Conservation (phyloP, 805 yeast genomes). For the Yarrowia deformans region DNA sequence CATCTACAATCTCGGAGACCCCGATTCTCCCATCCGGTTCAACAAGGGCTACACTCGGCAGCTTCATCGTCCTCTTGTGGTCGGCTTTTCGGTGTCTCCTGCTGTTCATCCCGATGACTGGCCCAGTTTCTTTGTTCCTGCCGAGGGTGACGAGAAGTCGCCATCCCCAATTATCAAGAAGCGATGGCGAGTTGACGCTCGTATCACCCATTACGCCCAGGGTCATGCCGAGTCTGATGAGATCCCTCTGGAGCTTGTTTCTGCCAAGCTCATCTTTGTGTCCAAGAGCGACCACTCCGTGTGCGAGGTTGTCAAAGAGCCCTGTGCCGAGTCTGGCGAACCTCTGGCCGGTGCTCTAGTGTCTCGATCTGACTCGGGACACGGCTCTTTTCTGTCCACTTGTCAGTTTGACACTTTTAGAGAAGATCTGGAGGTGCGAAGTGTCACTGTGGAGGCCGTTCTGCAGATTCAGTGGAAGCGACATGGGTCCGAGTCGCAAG, state of each 20-base stretch:
- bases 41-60: constrained; percentile 45
- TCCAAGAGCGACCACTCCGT: neutral
- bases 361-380: constrained; percentile 15
- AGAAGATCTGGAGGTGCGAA: constrained; percentile 42
- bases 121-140: constrained; percentile 52
- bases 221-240: constrained; percentile 15
- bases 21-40: constrained; percentile 43
- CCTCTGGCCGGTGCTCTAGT: constrained; percentile 13
- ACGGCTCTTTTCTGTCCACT: constrained; percentile 27
- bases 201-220: constrained; percentile 33
- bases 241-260: constrained; percentile 18
- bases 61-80: constrained; percentile 51
- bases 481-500: neutral
- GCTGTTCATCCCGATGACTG: constrained; percentile 48
- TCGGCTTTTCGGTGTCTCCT: constrained; percentile 51
- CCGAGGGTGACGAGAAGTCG: constrained; percentile 26
- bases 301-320: constrained; percentile 11
- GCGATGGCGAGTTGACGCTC: constrained; percentile 35
- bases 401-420: constrained; percentile 41
- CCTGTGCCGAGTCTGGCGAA: neutral
- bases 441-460: constrained; percentile 43
- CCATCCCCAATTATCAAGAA: constrained; percentile 47
- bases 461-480: constrained; percentile 24
- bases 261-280: constrained; percentile 11
- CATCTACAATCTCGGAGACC: constrained; percentile 41